Evolutionary conservation across 768 basidiomycete species (phyloP).

Genomic region (Atractiella rhizophila): DNA sequence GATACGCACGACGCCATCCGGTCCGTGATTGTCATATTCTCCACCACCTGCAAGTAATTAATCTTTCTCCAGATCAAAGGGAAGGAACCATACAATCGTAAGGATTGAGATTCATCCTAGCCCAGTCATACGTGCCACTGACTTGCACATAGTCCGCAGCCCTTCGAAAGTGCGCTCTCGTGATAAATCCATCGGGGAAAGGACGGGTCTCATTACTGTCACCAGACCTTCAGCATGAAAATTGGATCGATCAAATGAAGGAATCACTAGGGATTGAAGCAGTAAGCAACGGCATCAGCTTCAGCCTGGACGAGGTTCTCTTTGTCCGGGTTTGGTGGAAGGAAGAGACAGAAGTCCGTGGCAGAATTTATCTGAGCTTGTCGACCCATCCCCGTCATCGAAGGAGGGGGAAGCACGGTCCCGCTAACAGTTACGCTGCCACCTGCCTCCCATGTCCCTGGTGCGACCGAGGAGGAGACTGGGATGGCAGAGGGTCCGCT

Average conservation of each 20-base stretch:
- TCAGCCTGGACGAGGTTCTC: slow-evolving; percentile 2
- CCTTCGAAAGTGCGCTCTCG: neutral
- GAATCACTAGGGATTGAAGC: neutral
- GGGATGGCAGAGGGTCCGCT: neutral
- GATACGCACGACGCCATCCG: neutral
- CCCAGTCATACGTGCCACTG: slow-evolving; percentile 1
- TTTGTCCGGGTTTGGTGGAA: neutral
- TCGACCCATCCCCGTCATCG: neutral
- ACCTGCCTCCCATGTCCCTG: neutral
- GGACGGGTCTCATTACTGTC: slow-evolving; percentile 1
- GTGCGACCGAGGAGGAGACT: neutral
- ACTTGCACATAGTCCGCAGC: slow-evolving; percentile 1
- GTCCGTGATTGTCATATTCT: neutral
- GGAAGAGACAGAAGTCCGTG: neutral
- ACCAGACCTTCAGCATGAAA: no score
- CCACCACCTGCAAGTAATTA: neutral
- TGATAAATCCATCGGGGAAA: neutral
- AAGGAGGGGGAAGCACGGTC: neutral
- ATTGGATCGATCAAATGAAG: no score
- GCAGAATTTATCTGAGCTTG: neutral
- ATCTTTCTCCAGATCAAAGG: neutral
- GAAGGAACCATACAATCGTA: neutral
- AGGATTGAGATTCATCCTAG: neutral
- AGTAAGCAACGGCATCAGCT: slow-evolving; percentile 1
- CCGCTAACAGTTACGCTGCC: neutral